Percentiles rank a stretch among this genome's conserved stretches.
Evolutionary conservation across 2,329 filamentous ascomycete species (phyloP).

Genomic region (Thelonectria rubi): DNA sequence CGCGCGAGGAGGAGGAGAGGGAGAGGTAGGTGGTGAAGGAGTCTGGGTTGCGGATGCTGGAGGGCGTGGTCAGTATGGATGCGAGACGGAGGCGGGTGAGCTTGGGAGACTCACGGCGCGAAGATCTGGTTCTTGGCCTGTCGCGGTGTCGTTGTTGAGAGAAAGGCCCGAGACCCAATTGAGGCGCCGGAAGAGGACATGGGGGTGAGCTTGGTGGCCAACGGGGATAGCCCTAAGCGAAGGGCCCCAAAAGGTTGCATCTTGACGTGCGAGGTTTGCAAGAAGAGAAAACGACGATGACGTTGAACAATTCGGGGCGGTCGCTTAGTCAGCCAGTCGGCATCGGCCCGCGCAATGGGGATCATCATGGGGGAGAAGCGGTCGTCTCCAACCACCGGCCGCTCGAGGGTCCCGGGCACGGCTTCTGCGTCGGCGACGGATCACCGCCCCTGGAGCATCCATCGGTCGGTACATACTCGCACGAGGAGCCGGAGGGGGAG

Average conservation of each 20-base stretch:
- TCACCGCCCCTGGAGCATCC: no score
- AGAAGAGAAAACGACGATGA: not conserved
- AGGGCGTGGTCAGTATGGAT: slow-evolving; percentile 20
- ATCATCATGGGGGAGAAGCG: no score
- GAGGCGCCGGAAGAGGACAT: not conserved
- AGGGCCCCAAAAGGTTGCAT: slow-evolving; percentile 12
- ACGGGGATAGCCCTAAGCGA: slow-evolving; percentile 8
- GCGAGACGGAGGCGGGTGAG: not conserved
- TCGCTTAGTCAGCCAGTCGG: no score
- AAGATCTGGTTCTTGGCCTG: slow-evolving; percentile 48
- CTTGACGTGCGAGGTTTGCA: not conserved
- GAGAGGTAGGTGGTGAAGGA: slow-evolving; percentile 65
- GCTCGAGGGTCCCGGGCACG: no score
- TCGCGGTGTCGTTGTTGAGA: slow-evolving; percentile 40
- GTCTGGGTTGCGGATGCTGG: slow-evolving; percentile 63
- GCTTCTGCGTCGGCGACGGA: no score
- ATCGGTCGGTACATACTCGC: no score
- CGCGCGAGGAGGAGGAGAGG: slow-evolving; percentile 62
- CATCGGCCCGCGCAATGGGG: no score
- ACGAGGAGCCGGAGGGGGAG: no score
- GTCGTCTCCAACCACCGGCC: no score
- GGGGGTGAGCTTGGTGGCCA: slow-evolving; percentile 12
- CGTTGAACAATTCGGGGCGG: not conserved
- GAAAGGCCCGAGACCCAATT: slow-evolving; percentile 25
- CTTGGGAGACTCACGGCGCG: slow-evolving; percentile 44